Evolutionary conservation across 768 basidiomycete species (phyloP).

Genomic region (Boletales sp.): DNA sequence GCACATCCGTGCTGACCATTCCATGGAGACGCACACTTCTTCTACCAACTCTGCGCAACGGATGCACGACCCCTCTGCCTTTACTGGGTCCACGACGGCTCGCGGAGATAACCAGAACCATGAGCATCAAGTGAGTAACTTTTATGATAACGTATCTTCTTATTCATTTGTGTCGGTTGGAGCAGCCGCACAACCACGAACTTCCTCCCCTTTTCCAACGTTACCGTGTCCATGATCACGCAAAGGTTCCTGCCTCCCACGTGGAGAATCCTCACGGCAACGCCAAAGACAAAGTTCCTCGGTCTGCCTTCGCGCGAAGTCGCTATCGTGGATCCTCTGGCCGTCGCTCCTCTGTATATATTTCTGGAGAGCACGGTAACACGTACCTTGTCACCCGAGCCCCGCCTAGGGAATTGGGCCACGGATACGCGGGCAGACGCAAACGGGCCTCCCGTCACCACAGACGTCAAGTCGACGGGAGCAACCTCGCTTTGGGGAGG

Average conservation of each 20-base stretch:
- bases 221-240: neutral
- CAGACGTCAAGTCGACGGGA: conserved; percentile 12
- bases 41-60: neutral
- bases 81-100: neutral
- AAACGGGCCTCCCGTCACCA: neutral
- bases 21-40: conserved; percentile 3
- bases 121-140: conserved; percentile 4
- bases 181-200: conserved; percentile 1
- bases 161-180: no score
- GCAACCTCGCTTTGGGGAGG: conserved; percentile 35
- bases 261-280: neutral
- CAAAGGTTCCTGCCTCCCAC: neutral
- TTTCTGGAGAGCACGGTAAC: conserved; percentile 24
- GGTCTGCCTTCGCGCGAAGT: conserved; percentile 19
- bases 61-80: neutral
- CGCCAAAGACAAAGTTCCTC: conserved; percentile 6
- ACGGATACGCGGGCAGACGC: neutral
- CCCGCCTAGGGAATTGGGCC: neutral
- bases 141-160: neutral
- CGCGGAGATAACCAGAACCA: neutral
- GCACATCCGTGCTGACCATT: conserved; percentile 29
- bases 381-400: conserved; percentile 25
- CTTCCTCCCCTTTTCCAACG: conserved; percentile 19
- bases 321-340: conserved; percentile 11
- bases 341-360: conserved; percentile 21